phyloP scores from a whole-genome alignment of 2,329 filamentous ascomycete genomes.

The Alternaria angustiovoidea region DNA sequence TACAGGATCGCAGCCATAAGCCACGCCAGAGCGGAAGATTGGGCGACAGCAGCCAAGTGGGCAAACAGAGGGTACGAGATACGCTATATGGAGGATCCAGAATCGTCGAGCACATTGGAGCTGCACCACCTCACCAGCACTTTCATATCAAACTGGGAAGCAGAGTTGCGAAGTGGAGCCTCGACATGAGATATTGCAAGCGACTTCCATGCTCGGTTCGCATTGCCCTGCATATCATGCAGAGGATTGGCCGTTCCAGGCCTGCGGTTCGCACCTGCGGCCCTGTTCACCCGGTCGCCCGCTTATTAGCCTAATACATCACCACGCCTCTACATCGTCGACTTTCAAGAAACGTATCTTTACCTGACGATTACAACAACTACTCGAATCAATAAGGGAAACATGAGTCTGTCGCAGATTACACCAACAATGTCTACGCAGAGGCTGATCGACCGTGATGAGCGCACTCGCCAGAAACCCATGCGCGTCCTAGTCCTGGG shows the following conservation, averaged over 20 bases:
- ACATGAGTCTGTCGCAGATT: not conserved
- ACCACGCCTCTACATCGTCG: constrained; percentile 10
- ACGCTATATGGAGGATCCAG: constrained; percentile 39
- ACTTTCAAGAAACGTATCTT: constrained; percentile 13
- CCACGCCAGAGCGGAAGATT: constrained; percentile 39
- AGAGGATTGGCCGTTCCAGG: constrained; percentile 9
- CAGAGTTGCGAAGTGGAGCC: constrained; percentile 25
- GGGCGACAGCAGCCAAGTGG: constrained; percentile 42
- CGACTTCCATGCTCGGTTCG: not conserved
- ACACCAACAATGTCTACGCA: constrained; percentile 16
- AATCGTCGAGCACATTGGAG: constrained; percentile 37
- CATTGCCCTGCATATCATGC: not conserved
- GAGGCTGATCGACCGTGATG: constrained; percentile 66
- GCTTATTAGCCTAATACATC: constrained; percentile 37
- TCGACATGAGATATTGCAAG: not conserved
- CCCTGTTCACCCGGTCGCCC: constrained; percentile 25
- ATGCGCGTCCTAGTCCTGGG: constrained; percentile 78
- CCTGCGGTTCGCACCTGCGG: constrained; percentile 26
- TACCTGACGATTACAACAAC: not conserved
- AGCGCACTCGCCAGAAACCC: constrained; percentile 71
- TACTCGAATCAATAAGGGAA: not conserved
- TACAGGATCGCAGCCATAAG: constrained; percentile 45
- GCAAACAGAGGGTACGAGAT: constrained; percentile 44
- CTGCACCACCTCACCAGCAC: constrained; percentile 39
- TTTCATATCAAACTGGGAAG: constrained; percentile 44